Base-by-base conservation (phyloP, 2,329 filamentous ascomycete species). In the Colletotrichum lindemuthianum region DNA sequence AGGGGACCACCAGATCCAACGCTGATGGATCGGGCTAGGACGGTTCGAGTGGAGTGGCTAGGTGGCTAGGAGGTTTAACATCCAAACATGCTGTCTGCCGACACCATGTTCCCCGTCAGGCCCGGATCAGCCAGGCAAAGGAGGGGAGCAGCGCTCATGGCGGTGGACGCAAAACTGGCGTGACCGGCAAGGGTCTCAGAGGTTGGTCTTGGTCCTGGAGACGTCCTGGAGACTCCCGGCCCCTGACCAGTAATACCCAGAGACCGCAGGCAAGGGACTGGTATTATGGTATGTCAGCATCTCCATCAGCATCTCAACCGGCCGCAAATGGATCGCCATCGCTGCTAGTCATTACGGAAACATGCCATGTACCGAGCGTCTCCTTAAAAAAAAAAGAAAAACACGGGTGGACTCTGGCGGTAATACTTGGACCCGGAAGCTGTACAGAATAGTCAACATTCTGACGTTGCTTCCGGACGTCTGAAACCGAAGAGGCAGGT, bases 401-500 rank as follows among this genome's bases (percentile, higher is more conserved):
- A 47, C 43, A 39, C 61, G 50, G 58, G 41, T 24, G 24, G 24
- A 24, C 24, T 24, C 51, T 61, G 36, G 47, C 58, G 63, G 63
- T 37, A 47, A 39, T 24, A 55, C 44, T 11, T 55, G 33, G 37
- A 47, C 47, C 63, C 58, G 63, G 59, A 52, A 65, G 63, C 52
- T 52, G 52, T 63, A 59, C 63, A 33, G 47, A 61, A 53, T 49
- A 57, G 52, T 24, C 63, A 65, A 52, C 53, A 34, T 56, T 63
- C 39, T 57, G 52, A 52, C 51, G 52, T 65, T 65, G 59, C 59
- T 63, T 66, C 60, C 60, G 49, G 49, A 59, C 44, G 55, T 66
- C 49, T 64, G 63, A 66, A 66, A 66, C 63, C 39, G 54, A 66
- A 59, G 40, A 64, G 53, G 60, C 37, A 66, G 53, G 63, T 66